A percentile compares a stretch with the other conserved stretches of the same genome.
Conservation (phyloP, 2,329 filamentous ascomycete genomes). For the Fonsecaea pedrosoi region DNA sequence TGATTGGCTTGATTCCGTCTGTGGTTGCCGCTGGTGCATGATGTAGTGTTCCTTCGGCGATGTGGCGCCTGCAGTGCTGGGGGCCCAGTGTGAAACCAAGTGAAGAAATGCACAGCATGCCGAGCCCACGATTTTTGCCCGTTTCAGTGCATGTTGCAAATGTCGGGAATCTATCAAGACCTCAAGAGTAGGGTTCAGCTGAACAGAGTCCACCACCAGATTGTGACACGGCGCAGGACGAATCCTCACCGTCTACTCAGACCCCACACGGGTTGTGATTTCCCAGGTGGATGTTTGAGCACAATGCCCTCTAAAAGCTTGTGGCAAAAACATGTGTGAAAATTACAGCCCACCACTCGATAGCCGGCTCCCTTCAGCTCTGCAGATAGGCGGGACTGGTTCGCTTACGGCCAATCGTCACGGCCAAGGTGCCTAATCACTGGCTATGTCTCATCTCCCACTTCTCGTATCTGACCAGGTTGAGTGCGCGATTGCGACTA, state of each 20-base stretch:
- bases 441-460: conserved; percentile 22
- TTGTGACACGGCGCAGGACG: conserved; percentile 5
- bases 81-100: conserved; percentile 10
- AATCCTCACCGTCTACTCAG: conserved; percentile 21
- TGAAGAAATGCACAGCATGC: conserved; percentile 10
- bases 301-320: not conserved
- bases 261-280: conserved; percentile 20
- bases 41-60: conserved; percentile 18
- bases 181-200: too few species aligned
- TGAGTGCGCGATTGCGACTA: not conserved
- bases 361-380: not conserved
- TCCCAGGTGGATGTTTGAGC: not conserved
- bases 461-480: conserved; percentile 2
- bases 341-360: conserved; percentile 1
- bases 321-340: conserved; percentile 18
- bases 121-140: not conserved
- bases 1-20: conserved; percentile 6
- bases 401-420: conserved; percentile 8
- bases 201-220: conserved; percentile 6
- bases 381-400: not conserved
- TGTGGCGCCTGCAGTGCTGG: conserved; percentile 25
- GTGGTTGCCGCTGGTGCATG: conserved; percentile 21
- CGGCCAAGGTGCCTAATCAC: not conserved
- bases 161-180: too few species aligned
- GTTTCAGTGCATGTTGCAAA: not conserved